Evolutionary conservation across 345 rosid species (phyloP).

Genomic region (Lenwebbia sp.): DNA sequence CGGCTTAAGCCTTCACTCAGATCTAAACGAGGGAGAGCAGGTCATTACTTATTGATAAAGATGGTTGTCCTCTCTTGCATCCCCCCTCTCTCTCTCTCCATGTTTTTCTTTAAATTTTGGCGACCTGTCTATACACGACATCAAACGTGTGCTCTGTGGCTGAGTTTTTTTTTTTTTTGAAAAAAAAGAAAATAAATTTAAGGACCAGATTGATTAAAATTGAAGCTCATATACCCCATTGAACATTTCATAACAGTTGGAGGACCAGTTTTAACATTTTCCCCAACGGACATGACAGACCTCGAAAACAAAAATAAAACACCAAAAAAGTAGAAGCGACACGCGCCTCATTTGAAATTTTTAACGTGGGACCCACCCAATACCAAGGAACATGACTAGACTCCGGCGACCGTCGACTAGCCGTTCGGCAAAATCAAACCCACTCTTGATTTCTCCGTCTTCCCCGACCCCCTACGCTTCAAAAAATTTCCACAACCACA

Average conservation of each 20-base stretch:
- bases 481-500: neutral
- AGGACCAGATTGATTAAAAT: neutral
- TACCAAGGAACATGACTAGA: neutral
- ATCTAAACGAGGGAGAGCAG: rapidly evolving
- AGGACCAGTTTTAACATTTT: neutral
- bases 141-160: neutral
- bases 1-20: neutral
- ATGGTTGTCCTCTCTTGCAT: neutral
- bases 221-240: neutral
- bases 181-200: too few species aligned
- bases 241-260: neutral
- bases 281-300: neutral
- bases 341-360: neutral
- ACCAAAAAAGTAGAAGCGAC: neutral
- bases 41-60: rapidly evolving
- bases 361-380: neutral
- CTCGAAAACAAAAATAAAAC: neutral
- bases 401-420: neutral
- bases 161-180: neutral
- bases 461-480: neutral
- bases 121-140: neutral
- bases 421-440: conserved; percentile 13
- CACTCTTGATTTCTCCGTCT: neutral
- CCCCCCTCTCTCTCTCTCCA: neutral
- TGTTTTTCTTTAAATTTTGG: neutral